These are phyloP conservation scores for Vitis hybrid DNA, from an alignment of 177 flowering plant species.

Conservation along the genomic window DNA sequence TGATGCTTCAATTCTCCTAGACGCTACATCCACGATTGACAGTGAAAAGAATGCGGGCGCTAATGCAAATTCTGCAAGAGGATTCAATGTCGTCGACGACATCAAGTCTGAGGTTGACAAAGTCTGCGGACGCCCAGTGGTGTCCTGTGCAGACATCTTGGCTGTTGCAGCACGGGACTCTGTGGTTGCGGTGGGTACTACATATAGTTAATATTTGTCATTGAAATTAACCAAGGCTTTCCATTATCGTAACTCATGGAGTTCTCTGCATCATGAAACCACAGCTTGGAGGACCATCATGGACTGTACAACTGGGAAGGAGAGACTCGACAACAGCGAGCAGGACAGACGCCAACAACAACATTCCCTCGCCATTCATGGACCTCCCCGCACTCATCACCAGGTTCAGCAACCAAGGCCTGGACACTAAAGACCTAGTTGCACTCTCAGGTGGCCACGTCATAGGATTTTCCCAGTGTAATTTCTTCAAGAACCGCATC, in stretches of 20 bases:
- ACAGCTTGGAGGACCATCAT: constrained; percentile 40
- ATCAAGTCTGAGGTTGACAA: constrained; percentile 26
- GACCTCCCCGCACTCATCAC: constrained; percentile 16
- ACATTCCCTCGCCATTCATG: too few relatives aligned
- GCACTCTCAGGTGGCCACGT: constrained; percentile 49
- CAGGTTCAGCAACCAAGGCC: constrained; percentile 26
- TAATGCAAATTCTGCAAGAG: constrained; percentile 27
- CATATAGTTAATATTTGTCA: background rate
- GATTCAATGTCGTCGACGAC: constrained; percentile 24
- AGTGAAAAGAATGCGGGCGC: constrained; percentile 33
- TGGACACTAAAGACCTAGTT: constrained; percentile 16
- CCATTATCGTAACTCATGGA: too few relatives aligned
- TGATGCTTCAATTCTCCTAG: constrained; percentile 33
- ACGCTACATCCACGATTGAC: constrained; percentile 2
- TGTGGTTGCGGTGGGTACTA: constrained; percentile 31
- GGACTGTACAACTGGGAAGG: constrained; percentile 38
- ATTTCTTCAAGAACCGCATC: constrained; percentile 24
- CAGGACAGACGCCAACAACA: too few relatives aligned
- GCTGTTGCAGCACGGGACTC: constrained; percentile 47
- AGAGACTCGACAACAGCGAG: too few relatives aligned
- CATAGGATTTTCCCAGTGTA: constrained; percentile 37
- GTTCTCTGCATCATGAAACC: constrained; percentile 4
- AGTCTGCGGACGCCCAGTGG: constrained; percentile 21
- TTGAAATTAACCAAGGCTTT: too few relatives aligned
- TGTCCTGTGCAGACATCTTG: constrained; percentile 40